Evolutionary conservation across 2,329 filamentous ascomycete species (phyloP).

Genomic region (Calonectria fujianensis): DNA sequence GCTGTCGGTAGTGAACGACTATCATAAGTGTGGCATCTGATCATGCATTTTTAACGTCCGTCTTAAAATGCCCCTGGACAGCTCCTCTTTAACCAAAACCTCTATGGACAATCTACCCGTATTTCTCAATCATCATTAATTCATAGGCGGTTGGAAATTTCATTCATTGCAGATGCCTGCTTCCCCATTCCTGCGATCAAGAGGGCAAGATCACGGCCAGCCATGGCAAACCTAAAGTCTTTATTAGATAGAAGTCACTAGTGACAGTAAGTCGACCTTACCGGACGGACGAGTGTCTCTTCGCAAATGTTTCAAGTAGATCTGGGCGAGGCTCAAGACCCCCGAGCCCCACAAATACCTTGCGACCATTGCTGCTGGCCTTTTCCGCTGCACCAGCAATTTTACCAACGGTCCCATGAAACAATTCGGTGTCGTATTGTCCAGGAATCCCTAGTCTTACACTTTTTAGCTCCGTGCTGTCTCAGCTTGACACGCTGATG

Average conservation of each 20-base stretch:
- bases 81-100: too few relatives aligned
- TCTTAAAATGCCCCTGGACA: too few relatives aligned
- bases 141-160: neutral
- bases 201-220: slow-evolving; percentile 8
- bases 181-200: slow-evolving; percentile 1
- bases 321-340: slow-evolving; percentile 16
- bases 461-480: neutral
- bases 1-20: too few relatives aligned
- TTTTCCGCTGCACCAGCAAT: slow-evolving; percentile 1
- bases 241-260: neutral
- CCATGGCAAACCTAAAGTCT: neutral
- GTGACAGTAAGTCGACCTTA: neutral
- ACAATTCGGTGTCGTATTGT: slow-evolving; percentile 1
- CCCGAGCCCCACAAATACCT: slow-evolving; percentile 12
- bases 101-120: neutral
- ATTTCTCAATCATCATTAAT: neutral
- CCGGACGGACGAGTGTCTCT: neutral
- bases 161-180: slow-evolving; percentile 1
- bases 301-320: slow-evolving; percentile 16
- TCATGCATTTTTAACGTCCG: too few relatives aligned
- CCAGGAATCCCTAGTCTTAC: neutral
- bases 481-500: too few relatives aligned
- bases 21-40: too few relatives aligned
- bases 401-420: slow-evolving; percentile 2
- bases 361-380: neutral